Evolutionary conservation across 306 rosid species (phyloP), one percentile per base, ranked within the genome.

Genomic region (Casuarina glauca): DNA sequence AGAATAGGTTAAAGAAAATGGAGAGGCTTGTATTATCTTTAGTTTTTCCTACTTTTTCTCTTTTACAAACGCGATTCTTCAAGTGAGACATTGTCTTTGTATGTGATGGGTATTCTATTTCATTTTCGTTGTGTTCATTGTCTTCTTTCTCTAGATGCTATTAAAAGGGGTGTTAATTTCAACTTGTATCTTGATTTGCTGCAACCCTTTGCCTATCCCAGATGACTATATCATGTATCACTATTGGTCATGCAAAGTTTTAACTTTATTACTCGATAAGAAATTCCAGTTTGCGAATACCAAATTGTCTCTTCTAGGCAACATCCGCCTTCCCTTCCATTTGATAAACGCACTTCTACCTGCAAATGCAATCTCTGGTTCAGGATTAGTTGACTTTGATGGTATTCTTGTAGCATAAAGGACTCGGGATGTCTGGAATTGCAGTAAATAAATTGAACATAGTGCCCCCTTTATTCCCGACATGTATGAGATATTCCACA

Each of bases 1-100:
- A 85, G 87, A 82, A 87, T 93, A 90, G 91, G 80, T 85, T 78
- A 46, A 73, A 82, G 85, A 84, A 86, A 26, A 86, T 82, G 84
- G 77, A 83, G 83, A 88, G 90, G 94, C 78, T 82, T 92, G 97
- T 92, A 86, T 80, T 57, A 83, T 86, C 63, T 61, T 61, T 83
- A 79, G 84, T 73, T 7, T 57, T 76, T 70, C 35, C 49, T 67
- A 26, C 41, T 50, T 67, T 16, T 38, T 62, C 46, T 53, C 26
- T 51, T 70, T 50, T 16, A 36, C 50, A 38, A 4, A 10, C 69
- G 80, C 72, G 78, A 44, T 76, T 72, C 39, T 70, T n/a, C 71
- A 38, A 46, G 66, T 46, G 60, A 75, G 73, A 52, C 74, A 26
- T 75, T 75, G 17, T 62, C 71, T 76, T 48, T 85, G 79, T 76